These are phyloP conservation scores for Cytospora mali DNA, from an alignment of 2,329 filamentous ascomycete species.

Conservation along the genomic window DNA sequence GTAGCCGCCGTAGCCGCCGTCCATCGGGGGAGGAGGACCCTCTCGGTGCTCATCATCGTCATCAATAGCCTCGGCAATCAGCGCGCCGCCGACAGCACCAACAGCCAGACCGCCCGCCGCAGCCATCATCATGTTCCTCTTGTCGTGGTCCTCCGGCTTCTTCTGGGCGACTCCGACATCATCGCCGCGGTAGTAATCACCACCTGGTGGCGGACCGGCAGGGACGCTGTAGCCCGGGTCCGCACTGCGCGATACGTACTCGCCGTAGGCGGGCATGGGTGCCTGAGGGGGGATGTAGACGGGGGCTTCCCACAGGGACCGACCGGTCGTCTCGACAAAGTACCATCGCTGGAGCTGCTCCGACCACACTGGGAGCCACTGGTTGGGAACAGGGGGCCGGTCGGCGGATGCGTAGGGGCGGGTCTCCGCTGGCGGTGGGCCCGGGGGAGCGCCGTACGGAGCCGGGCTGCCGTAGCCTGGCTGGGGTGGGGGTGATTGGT, in stretches of 20 bases:
- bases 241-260: conserved; percentile 25
- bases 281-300: conserved; percentile 31
- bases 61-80: conserved; percentile 60
- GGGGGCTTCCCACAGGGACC: conserved; percentile 58
- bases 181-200: conserved; percentile 13
- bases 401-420: conserved; percentile 32
- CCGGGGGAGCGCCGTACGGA: conserved; percentile 29
- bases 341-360: conserved; percentile 56
- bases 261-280: conserved; percentile 29
- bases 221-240: conserved; percentile 23
- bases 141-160: conserved; percentile 47
- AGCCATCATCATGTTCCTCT: conserved; percentile 58
- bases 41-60: conserved; percentile 30
- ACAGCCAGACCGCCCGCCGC: conserved; percentile 62
- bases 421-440: conserved; percentile 31
- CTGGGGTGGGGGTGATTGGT: conserved; percentile 12
- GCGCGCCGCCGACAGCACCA: conserved; percentile 59
- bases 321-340: conserved; percentile 59
- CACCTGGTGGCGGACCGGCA: conserved; percentile 14
- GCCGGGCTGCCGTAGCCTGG: conserved; percentile 23
- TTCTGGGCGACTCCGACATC: conserved; percentile 28
- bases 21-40: conserved; percentile 18
- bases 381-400: conserved; percentile 51
- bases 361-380: conserved; percentile 61
- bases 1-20: conserved; percentile 29